Evolutionary conservation across 495 filamentous ascomycete genomes (phyloP).

Genomic region (Apiosordaria backusii): DNA sequence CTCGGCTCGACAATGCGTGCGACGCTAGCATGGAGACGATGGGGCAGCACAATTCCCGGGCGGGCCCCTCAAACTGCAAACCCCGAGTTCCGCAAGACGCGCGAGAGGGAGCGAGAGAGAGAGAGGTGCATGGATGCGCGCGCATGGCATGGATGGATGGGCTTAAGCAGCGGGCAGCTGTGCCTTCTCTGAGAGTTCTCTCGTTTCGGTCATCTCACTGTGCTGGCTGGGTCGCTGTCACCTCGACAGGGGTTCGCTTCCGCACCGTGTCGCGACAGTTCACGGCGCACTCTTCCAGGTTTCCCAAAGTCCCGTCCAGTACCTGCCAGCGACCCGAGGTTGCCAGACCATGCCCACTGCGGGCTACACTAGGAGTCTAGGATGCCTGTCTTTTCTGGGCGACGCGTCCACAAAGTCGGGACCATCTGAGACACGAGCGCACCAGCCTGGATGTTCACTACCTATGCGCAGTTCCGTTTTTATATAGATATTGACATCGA

Average conservation of each 20-base stretch:
- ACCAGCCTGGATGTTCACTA: too few species aligned
- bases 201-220: too few species aligned
- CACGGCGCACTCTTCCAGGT: not conserved
- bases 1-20: not conserved
- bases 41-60: not conserved
- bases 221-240: not conserved
- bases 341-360: not conserved
- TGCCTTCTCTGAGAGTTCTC: not conserved
- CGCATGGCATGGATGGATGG: too few species aligned
- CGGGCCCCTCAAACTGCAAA: not conserved
- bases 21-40: not conserved
- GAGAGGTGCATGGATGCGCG: too few species aligned
- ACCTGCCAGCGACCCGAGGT: conserved; percentile 4
- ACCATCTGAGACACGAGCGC: conserved; percentile 2
- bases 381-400: not conserved
- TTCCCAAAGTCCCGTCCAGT: conserved; percentile 6
- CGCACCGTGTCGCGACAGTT: conserved; percentile 13
- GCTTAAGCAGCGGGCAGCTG: too few species aligned
- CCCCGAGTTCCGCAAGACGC: too few species aligned
- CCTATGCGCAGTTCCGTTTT: too few species aligned
- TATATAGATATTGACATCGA: too few species aligned
- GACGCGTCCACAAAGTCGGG: conserved; percentile 10
- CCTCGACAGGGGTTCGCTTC: not conserved
- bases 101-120: too few species aligned
- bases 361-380: too few species aligned